Percentiles rank a stretch among this genome's conserved stretches.
Conservation (phyloP, 2,329 filamentous ascomycete genomes). For the Diaporthe sp. region DNA sequence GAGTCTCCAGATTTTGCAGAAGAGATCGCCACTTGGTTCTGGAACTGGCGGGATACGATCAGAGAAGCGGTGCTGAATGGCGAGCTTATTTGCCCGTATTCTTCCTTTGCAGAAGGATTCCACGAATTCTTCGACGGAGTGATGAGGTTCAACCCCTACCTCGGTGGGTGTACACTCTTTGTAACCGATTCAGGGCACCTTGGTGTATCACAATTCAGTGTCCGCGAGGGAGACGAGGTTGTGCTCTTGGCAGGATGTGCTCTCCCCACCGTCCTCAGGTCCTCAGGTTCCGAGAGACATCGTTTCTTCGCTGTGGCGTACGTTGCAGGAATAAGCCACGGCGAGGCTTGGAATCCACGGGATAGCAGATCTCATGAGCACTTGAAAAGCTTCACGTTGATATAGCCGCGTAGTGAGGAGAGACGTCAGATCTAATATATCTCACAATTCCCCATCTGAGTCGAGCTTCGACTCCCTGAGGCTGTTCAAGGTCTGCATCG, state of each 20-base stretch:
- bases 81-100: background rate
- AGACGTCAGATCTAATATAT: background rate
- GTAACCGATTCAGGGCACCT: conserved; percentile 2
- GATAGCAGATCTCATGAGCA: conserved; percentile 13
- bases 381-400: background rate
- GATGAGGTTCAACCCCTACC: conserved; percentile 17
- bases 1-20: conserved; percentile 12
- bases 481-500: conserved; percentile 5
- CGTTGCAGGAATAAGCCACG: conserved; percentile 4
- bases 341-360: conserved; percentile 18
- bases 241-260: conserved; percentile 9
- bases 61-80: background rate
- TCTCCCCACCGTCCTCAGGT: background rate
- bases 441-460: background rate
- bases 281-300: background rate
- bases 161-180: conserved; percentile 6
- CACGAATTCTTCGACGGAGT: conserved; percentile 8
- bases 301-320: conserved; percentile 13
- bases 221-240: conserved; percentile 7
- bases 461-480: background rate
- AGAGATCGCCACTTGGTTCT: conserved; percentile 14
- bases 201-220: conserved; percentile 14
- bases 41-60: conserved; percentile 7
- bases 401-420: background rate
- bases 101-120: conserved; percentile 7